Conservation (phyloP, 2,329 filamentous ascomycete species). For the Fonsecaea pedrosoi region DNA sequence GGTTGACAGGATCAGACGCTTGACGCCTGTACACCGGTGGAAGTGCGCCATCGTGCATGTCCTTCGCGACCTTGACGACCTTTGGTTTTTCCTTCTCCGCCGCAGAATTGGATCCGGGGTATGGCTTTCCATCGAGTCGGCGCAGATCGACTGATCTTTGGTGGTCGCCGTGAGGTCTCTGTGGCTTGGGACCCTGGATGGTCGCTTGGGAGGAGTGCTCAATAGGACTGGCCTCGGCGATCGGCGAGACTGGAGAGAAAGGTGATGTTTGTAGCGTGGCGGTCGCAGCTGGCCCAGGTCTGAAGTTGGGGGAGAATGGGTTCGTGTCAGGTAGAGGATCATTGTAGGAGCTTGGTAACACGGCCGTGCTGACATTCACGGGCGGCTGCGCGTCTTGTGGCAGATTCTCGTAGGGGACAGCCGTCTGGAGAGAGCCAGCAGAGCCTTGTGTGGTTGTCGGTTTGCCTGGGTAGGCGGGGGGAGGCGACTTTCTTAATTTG, state of each 20-base stretch:
- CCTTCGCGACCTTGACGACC: conserved; percentile 39
- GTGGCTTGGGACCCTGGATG: conserved; percentile 26
- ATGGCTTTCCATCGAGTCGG: conserved; percentile 36
- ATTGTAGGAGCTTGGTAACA: conserved; percentile 29
- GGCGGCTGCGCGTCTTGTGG: conserved; percentile 32
- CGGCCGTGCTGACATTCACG: conserved; percentile 30
- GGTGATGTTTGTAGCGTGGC: conserved; percentile 3
- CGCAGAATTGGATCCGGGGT: conserved; percentile 17
- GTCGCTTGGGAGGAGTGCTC: conserved; percentile 20
- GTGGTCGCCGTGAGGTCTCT: conserved; percentile 26
- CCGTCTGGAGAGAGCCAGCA: conserved; percentile 22
- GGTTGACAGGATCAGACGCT: conserved; percentile 25
- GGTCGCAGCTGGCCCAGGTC: conserved; percentile 15
- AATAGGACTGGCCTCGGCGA: conserved; percentile 23
- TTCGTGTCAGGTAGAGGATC: conserved; percentile 33
- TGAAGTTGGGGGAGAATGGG: conserved; percentile 33
- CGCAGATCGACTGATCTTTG: conserved; percentile 31
- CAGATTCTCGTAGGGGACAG: conserved; percentile 35
- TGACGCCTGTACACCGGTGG: conserved; percentile 38
- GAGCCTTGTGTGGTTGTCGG: conserved; percentile 18
- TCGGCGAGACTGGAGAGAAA: conserved; percentile 39
- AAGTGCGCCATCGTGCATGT: conserved; percentile 39
- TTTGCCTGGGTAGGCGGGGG: conserved; percentile 28
- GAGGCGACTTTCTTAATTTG: conserved; percentile 34
- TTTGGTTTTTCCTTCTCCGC: conserved; percentile 29